Conservation (phyloP, 306 rosid species). For the Vicia villosa region DNA sequence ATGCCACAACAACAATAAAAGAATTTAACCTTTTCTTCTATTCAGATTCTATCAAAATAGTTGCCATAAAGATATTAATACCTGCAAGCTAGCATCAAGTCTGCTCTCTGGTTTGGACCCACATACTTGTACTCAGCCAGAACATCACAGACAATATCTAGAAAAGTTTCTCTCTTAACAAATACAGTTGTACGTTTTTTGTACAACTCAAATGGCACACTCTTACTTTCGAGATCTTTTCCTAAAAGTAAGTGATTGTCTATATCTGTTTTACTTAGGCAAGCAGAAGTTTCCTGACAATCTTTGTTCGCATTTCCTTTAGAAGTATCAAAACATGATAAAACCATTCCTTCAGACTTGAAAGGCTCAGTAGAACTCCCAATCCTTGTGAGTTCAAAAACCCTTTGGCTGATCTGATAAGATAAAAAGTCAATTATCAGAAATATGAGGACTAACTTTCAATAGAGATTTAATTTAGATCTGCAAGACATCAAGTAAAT, state of each 20-base stretch:
- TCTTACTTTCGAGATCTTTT: constrained; percentile 48
- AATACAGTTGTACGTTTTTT: constrained; percentile 76
- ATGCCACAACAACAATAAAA: neutral
- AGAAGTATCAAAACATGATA: constrained; percentile 41
- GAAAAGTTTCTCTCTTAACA: constrained; percentile 61
- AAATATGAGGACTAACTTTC: constrained; percentile 7
- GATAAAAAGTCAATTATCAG: neutral
- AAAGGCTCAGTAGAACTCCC: constrained; percentile 45
- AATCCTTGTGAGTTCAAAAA: constrained; percentile 67
- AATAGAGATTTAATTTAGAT: neutral
- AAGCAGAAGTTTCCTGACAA: neutral
- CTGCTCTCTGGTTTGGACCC: constrained; percentile 92
- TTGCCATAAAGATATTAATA: constrained; percentile 37
- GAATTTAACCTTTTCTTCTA: neutral
- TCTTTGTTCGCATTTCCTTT: constrained; percentile 43
- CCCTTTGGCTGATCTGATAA: constrained; percentile 85
- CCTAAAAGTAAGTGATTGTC: constrained; percentile 40
- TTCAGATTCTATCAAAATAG: constrained; percentile 25
- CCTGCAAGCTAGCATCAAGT: constrained; percentile 91
- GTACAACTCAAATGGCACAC: constrained; percentile 76
- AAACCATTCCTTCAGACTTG: constrained; percentile 45
- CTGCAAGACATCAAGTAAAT: neutral
- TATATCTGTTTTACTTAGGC: no score
- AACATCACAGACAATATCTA: constrained; percentile 79
- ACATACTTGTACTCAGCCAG: constrained; percentile 88